Evolutionary conservation across 768 basidiomycete species (phyloP).

Genomic region (Lentinula lateritia): DNA sequence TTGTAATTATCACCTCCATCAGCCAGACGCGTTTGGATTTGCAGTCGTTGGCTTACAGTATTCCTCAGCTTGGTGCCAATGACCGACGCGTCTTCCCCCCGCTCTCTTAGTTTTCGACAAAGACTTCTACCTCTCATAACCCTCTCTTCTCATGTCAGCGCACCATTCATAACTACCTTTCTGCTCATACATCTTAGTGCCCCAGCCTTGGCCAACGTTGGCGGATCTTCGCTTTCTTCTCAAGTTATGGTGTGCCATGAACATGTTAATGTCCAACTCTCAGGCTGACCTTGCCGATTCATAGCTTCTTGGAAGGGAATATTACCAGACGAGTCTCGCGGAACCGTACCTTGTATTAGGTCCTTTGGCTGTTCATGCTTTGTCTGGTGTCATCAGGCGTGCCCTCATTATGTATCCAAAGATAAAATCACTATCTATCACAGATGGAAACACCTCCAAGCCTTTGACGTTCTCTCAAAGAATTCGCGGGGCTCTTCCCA

Average conservation of each 20-base stretch:
- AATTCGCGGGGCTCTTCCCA: neutral
- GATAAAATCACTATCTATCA: constrained; percentile 21
- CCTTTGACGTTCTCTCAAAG: constrained; percentile 17
- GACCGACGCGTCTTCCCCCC: neutral
- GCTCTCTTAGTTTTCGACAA: neutral
- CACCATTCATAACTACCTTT: constrained; percentile 76
- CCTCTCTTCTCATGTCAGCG: constrained; percentile 56
- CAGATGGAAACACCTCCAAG: constrained; percentile 13
- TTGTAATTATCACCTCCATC: no score
- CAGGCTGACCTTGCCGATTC: neutral
- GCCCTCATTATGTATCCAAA: constrained; percentile 33
- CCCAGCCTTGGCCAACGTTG: constrained; percentile 65
- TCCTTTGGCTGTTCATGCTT: constrained; percentile 62
- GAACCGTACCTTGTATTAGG: constrained; percentile 65
- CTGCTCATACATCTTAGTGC: constrained; percentile 76
- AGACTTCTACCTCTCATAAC: constrained; percentile 34
- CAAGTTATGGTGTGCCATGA: constrained; percentile 60
- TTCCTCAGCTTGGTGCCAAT: neutral
- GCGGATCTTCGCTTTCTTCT: constrained; percentile 63
- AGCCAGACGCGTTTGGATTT: no score
- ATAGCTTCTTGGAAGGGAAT: constrained; percentile 78
- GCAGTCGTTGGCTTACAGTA: no score
- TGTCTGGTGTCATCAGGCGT: constrained; percentile 56
- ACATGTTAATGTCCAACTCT: neutral
- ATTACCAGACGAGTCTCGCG: constrained; percentile 70